phyloP scores from a whole-genome alignment of 2,329 filamentous ascomycete species.

The Ilyonectria destructans region DNA sequence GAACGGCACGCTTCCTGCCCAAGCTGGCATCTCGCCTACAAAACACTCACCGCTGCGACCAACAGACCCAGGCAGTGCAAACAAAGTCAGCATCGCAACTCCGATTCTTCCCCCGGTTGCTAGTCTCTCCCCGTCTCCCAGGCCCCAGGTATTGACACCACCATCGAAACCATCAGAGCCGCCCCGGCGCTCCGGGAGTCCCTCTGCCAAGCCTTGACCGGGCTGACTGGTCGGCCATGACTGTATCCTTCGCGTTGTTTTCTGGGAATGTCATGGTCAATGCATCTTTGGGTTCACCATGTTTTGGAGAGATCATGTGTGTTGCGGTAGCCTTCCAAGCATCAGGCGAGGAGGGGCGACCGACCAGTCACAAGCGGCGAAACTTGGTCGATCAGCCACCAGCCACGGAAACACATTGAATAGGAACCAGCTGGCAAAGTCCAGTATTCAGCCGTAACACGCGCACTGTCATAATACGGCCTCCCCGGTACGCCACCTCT shows the following conservation, averaged over 20 bases:
- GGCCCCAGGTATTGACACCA: constrained; percentile 72
- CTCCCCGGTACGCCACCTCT: constrained; percentile 31
- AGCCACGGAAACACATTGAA: constrained; percentile 26
- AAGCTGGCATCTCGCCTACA: constrained; percentile 66
- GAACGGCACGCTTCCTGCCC: constrained; percentile 59
- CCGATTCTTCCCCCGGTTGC: constrained; percentile 71
- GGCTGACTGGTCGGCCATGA: background rate
- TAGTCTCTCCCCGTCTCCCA: constrained; percentile 71
- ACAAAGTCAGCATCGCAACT: constrained; percentile 55
- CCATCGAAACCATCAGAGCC: constrained; percentile 66
- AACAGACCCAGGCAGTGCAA: constrained; percentile 48
- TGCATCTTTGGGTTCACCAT: constrained; percentile 12
- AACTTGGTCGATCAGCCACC: constrained; percentile 23
- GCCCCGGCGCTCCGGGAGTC: constrained; percentile 39
- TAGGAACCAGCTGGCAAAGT: constrained; percentile 21
- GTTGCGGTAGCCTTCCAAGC: background rate
- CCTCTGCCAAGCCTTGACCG: constrained; percentile 24
- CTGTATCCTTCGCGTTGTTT: background rate
- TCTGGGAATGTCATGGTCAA: constrained; percentile 2
- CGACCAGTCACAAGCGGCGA: constrained; percentile 21
- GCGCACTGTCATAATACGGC: constrained; percentile 31
- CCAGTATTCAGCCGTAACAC: constrained; percentile 30
- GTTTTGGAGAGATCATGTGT: constrained; percentile 20
- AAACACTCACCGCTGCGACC: constrained; percentile 67
- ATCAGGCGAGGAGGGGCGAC: constrained; percentile 13